Conservation (phyloP, 2,329 filamentous ascomycete species). For the Cladophialophora bantiana region DNA sequence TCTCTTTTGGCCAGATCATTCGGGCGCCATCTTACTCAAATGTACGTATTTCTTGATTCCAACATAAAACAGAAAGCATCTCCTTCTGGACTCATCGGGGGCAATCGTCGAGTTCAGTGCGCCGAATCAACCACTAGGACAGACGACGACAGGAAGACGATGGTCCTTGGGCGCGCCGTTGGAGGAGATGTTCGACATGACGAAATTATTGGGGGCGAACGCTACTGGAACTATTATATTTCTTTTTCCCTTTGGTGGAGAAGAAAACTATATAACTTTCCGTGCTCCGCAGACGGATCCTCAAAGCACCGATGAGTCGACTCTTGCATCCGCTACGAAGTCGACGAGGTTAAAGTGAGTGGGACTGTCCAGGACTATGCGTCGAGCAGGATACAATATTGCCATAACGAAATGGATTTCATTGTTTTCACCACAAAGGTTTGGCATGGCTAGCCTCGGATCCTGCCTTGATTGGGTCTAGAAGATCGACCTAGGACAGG, state of each 20-base stretch:
- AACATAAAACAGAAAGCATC: slow-evolving; percentile 33
- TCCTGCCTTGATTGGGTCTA: neutral
- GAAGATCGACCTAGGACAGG: neutral
- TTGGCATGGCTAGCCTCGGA: neutral
- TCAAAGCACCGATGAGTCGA: slow-evolving; percentile 42
- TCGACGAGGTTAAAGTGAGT: slow-evolving; percentile 44
- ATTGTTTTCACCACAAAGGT: neutral
- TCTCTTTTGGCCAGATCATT: slow-evolving; percentile 28
- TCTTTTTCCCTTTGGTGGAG: slow-evolving; percentile 22
- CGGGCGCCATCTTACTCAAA: slow-evolving; percentile 22
- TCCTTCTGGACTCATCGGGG: slow-evolving; percentile 19
- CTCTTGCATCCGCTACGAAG: slow-evolving; percentile 21
- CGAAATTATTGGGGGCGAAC: slow-evolving; percentile 1
- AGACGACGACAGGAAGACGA: slow-evolving; percentile 4
- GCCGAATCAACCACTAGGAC: slow-evolving; percentile 1
- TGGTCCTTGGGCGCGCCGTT: neutral
- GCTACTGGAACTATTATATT: slow-evolving; percentile 20
- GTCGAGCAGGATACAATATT: slow-evolving; percentile 40
- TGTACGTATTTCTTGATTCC: slow-evolving; percentile 27
- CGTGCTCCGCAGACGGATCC: slow-evolving; percentile 40
- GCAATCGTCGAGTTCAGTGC: neutral
- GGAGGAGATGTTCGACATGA: slow-evolving; percentile 8
- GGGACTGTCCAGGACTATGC: slow-evolving; percentile 38
- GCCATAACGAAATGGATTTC: slow-evolving; percentile 33
- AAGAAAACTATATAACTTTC: slow-evolving; percentile 27